Evolutionary conservation across 192 early-diverging fungal species (phyloP), one percentile per base, ranked within the genome.

Genomic region (Entophlyctis luteolus): DNA sequence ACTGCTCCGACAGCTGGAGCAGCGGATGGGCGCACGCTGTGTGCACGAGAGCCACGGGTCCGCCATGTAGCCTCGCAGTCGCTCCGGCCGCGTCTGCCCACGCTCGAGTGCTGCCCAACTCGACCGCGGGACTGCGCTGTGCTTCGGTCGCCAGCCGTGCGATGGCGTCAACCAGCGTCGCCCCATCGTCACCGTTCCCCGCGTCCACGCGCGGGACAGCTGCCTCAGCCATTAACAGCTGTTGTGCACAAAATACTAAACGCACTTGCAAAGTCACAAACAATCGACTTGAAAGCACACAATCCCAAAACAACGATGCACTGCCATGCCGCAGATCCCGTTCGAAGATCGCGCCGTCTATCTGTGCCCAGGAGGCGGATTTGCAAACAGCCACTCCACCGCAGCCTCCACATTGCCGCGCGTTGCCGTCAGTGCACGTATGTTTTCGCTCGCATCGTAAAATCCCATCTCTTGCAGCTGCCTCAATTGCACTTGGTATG

Each of bases 391-490:
- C 75, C 81, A 84, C 70, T 99, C 97, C 46, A 98, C 87, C n/a
- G 97, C 97, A 3, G 89, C 92, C 65, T 95, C 81, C 18, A 98
- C 94, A 72, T 97, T 90, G 35, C 97, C 97, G 18, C 84, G 82
- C 12, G 92, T 87, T 37, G 84, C 72, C 22, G 82, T 77, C 62
- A 99, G 81, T 0, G 91, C 95, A 38, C 91, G 82, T 62, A 99
- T 90, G 69, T 99, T 99, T 76, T 91, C 88, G 29, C 83, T 77
- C 1, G 88, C 88, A 72, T 95, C 88, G 72, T 78, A 91, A 73
- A 99, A 93, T 20, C 97, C 97, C 97, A 99, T 99, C 29, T 99
- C 97, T 68, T 91, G 87, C 35, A 98, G 73, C 59, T 87, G 87
- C 14, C 90, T 88, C 49, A 96, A 81, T 78, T 96, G 92, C 10